Evolutionary conservation across 371 early-diverging fungal genomes (phyloP).

Genomic region (Syncephalastrum contaminatum): DNA sequence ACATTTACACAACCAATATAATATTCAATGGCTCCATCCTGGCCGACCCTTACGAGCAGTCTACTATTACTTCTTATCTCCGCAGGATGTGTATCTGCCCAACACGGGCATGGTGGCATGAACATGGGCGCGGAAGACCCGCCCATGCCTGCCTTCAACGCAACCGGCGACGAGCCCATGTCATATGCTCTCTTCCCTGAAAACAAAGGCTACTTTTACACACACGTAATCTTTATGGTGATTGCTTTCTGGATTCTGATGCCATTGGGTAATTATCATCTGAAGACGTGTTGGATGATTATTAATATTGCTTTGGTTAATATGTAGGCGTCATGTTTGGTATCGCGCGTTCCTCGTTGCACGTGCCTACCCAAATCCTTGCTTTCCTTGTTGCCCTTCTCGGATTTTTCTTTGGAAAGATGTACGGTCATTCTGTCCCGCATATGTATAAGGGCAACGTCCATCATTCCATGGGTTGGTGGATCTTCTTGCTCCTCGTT

Average conservation of each 20-base stretch:
- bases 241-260: conserved; percentile 48
- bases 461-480: conserved; percentile 50
- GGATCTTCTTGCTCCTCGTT: conserved; percentile 34
- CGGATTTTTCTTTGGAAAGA: conserved; percentile 47
- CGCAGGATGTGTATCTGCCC: conserved; percentile 19
- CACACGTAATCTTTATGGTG: conserved; percentile 46
- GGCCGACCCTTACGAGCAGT: neutral
- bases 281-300: neutral
- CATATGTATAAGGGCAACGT: conserved; percentile 45
- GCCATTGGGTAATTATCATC: conserved; percentile 41
- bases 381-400: conserved; percentile 33
- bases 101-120: conserved; percentile 25
- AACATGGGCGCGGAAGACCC: conserved; percentile 29
- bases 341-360: conserved; percentile 48
- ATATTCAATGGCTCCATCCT: conserved; percentile 4
- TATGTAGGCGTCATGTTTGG: conserved; percentile 48
- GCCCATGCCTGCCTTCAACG: conserved; percentile 37
- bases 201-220: conserved; percentile 38
- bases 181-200: conserved; percentile 47
- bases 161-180: conserved; percentile 51
- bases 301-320: neutral
- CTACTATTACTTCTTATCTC: conserved; percentile 6
- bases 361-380: conserved; percentile 40
- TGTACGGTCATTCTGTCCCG: conserved; percentile 48
- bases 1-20: conserved; percentile 1